Evolutionary conservation across 192 early-diverging fungal species (phyloP), one percentile per base, ranked within the genome.

Genomic region (Coemansia sp.): DNA sequence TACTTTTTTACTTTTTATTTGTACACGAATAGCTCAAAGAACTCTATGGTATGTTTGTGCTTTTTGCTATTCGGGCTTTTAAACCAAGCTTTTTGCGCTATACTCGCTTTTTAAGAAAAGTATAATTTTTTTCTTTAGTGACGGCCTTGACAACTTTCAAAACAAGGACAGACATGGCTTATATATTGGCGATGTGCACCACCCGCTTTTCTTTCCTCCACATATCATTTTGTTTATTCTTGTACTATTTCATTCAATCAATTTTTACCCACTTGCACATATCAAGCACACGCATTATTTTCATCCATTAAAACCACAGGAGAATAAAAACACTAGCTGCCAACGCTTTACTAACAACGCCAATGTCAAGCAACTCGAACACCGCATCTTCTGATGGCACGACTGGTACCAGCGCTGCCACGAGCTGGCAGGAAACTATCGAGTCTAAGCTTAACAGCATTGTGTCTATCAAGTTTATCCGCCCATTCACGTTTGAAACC

Each of bases 401-500:
- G n/a, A 9, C 46, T 21, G n/a, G 46, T 19, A 8, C 19, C 19
- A 9, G 19, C 46, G 19, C 51, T 29, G 51, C 11, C 27, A 27
- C 25, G 25, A 53, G 11, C 51, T 80, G 78, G 78, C 73, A 75
- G 59, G 59, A 63, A 11, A 55, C 61, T 23, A 75, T 73, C 42
- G 82, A 84, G 51, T 62, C 57, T 7, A 61, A 67, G 50, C 65
- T 80, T 17, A 58, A 60, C 51, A 74, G 77, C 59, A 73, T 84
- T n/a, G 82, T 84, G 17, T 64, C 74, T 12, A 76, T 84, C 25
- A 68, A 75, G 27, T 76, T 73, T 51, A 68, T 58, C 37, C 68
- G 69, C 41, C 75, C 75, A 10, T 62, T 73, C 11, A 68, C 46
- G 15, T 80, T 84, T 57, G 77, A 84, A 44, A 79, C 77, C 7